phyloP scores from a whole-genome alignment of 2,329 filamentous ascomycete species.

The Thelonectria blattea region DNA sequence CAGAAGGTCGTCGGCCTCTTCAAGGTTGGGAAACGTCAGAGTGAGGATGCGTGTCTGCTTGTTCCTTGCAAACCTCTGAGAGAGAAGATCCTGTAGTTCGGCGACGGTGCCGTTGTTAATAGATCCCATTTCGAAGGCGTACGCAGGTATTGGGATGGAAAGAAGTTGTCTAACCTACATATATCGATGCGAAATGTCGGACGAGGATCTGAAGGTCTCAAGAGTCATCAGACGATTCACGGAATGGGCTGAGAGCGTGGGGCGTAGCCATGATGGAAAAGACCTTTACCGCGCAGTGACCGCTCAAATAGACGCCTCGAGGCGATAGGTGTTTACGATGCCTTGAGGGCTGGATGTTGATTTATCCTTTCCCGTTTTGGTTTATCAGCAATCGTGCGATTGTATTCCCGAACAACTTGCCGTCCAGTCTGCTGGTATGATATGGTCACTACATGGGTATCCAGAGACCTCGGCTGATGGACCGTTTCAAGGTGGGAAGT shows the following conservation, averaged over 20 bases:
- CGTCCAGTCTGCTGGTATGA: too few relatives aligned
- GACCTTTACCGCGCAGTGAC: slow-evolving; percentile 6
- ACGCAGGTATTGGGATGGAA: background rate
- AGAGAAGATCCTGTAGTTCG: background rate
- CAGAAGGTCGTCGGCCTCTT: background rate
- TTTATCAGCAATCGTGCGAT: too few relatives aligned
- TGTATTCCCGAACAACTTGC: too few relatives aligned
- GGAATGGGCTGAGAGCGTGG: background rate
- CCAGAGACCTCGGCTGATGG: too few relatives aligned
- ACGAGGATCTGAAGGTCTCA: background rate
- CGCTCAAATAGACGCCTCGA: background rate
- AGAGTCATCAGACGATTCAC: background rate
- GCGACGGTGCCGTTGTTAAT: background rate
- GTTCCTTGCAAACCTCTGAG: background rate
- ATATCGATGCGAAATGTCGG: background rate
- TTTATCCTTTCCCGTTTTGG: background rate
- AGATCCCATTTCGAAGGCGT: background rate
- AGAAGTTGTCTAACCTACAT: background rate
- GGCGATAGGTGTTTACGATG: too few relatives aligned
- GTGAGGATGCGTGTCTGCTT: slow-evolving; percentile 3
- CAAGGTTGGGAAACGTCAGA: slow-evolving; percentile 10
- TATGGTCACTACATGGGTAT: too few relatives aligned
- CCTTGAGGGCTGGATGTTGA: background rate
- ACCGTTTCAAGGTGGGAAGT: too few relatives aligned
- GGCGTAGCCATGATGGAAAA: background rate